Conservation (phyloP, 2,329 filamentous ascomycete species). For the Xylaria sp. region DNA sequence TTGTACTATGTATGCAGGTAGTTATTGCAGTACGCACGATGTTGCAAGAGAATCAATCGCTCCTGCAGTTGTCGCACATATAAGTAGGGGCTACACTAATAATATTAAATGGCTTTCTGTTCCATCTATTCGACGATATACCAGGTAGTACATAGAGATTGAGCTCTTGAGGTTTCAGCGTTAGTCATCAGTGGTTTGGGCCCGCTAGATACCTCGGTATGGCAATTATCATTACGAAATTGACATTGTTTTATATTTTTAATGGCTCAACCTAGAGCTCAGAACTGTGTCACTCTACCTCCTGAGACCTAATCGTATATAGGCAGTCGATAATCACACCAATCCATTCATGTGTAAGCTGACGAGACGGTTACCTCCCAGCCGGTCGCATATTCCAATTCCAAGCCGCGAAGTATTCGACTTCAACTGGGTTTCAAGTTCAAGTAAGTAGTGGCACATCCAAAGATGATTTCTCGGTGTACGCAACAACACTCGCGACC, state of each 20-base stretch:
- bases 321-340: slow-evolving; percentile 12
- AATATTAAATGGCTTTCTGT: not conserved
- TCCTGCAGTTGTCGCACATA: not conserved
- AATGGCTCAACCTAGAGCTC: not conserved
- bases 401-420: not conserved
- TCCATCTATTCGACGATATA: not conserved
- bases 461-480: slow-evolving; percentile 12
- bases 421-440: not conserved
- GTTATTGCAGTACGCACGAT: slow-evolving; percentile 2
- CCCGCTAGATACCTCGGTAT: not conserved
- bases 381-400: not conserved
- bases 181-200: not conserved
- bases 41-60: not conserved
- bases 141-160: not conserved
- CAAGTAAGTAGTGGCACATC: not conserved
- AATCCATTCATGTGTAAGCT: slow-evolving; percentile 19
- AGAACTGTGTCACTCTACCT: not conserved
- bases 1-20: slow-evolving; percentile 10
- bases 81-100: not conserved
- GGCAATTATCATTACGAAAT: slow-evolving; percentile 21
- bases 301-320: not conserved
- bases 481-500: not conserved
- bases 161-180: not conserved
- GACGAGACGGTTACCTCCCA: not conserved
- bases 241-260: slow-evolving; percentile 6